Evolutionary conservation across 2,329 filamentous ascomycete genomes (phyloP).

Genomic region (Periconia digitata): DNA sequence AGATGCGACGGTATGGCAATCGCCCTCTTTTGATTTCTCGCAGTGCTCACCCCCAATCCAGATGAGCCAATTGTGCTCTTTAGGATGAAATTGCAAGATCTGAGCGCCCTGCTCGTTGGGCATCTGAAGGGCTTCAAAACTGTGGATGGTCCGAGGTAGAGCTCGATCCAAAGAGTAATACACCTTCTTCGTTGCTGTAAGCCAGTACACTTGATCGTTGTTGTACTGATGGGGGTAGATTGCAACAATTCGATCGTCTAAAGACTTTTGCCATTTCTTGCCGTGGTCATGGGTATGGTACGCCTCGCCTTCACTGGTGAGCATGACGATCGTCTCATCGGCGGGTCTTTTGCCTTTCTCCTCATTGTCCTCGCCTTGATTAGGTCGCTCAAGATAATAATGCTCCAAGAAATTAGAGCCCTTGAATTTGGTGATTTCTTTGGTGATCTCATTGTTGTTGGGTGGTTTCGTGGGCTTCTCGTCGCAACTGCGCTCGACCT

Average conservation of each 20-base stretch:
- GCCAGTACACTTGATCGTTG: conserved; percentile 84
- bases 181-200: conserved; percentile 68
- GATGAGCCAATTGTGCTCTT: conserved; percentile 80
- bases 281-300: conserved; percentile 84
- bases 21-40: conserved; percentile 50
- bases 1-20: conserved; percentile 75
- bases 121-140: conserved; percentile 69
- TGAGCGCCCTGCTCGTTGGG: conserved; percentile 54
- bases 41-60: conserved; percentile 79
- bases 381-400: conserved; percentile 76
- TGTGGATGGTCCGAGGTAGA: conserved; percentile 61
- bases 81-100: conserved; percentile 78
- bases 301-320: conserved; percentile 61
- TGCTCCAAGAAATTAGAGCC: conserved; percentile 58
- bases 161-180: conserved; percentile 83
- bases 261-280: conserved; percentile 78
- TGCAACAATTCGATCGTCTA: conserved; percentile 66
- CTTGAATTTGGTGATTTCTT: conserved; percentile 64
- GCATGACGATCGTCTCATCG: conserved; percentile 74
- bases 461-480: conserved; percentile 53
- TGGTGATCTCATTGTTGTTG: conserved; percentile 67
- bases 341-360: conserved; percentile 67
- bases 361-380: conserved; percentile 62
- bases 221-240: conserved; percentile 80
- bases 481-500: conserved; percentile 73